Conservation (phyloP, 345 rosid genomes). For the Iberis pinnata region DNA sequence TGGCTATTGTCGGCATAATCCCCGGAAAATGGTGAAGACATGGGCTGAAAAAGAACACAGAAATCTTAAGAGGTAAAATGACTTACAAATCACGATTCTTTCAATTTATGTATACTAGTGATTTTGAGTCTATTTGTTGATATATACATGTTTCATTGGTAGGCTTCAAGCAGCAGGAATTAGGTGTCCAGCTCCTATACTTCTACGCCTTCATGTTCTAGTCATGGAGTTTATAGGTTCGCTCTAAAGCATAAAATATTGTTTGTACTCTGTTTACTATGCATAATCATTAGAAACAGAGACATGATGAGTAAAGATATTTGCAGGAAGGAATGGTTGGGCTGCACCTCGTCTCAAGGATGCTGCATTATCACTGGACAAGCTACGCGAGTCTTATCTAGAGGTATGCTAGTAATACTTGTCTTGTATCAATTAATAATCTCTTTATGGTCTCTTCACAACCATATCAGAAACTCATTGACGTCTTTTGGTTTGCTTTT, state of each 20-base stretch:
- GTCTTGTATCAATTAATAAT: no score
- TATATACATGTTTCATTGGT: slow-evolving; percentile 26
- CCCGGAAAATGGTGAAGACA: slow-evolving; percentile 93
- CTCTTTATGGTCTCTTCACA: not conserved
- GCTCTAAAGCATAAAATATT: not conserved
- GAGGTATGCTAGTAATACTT: slow-evolving; percentile 48
- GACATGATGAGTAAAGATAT: not conserved
- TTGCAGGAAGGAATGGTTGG: slow-evolving; percentile 79
- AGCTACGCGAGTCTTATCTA: slow-evolving; percentile 76
- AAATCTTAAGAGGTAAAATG: slow-evolving; percentile 80
- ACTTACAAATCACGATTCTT: no score
- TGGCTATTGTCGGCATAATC: slow-evolving; percentile 93
- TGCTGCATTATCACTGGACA: slow-evolving; percentile 77
- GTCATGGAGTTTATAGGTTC: slow-evolving; percentile 98
- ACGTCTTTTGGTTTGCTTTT: slow-evolving; percentile 13
- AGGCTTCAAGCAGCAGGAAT: slow-evolving; percentile 92
- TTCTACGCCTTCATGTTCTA: slow-evolving; percentile 81
- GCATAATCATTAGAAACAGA: not conserved
- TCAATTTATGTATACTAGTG: no score
- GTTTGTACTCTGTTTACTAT: not conserved
- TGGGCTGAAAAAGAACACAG: slow-evolving; percentile 99
- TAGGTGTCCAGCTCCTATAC: slow-evolving; percentile 69
- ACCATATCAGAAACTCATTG: not conserved
- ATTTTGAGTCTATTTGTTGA: not conserved
- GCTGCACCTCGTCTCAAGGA: slow-evolving; percentile 99